Conservation (phyloP, 2,329 filamentous ascomycete species). For the Beauveria asiatica region DNA sequence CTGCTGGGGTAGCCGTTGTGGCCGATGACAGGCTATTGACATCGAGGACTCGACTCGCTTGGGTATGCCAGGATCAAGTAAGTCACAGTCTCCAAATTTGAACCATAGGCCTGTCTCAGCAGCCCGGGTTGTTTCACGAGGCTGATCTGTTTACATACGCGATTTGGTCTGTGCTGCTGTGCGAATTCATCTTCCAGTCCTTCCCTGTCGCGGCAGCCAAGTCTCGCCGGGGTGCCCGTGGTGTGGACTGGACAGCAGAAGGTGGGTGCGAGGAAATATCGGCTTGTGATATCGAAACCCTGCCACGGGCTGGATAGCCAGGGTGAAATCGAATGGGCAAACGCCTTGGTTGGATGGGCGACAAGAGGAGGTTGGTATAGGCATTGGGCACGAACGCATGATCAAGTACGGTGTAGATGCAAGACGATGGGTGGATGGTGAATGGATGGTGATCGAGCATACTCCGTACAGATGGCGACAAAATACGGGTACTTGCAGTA, state of each 20-base stretch:
- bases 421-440: not conserved
- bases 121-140: not conserved
- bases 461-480: not conserved
- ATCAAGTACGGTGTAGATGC: slow-evolving; percentile 4
- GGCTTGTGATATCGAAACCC: not conserved
- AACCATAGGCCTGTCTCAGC: not conserved
- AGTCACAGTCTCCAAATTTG: too few relatives aligned
- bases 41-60: too few relatives aligned
- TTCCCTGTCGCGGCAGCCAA: not conserved
- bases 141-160: not conserved
- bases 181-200: not conserved
- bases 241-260: not conserved
- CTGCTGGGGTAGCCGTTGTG: too few relatives aligned
- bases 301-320: not conserved
- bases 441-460: not conserved
- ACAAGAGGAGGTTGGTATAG: not conserved
- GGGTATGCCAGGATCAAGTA: too few relatives aligned
- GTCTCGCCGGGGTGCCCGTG: not conserved
- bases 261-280: not conserved
- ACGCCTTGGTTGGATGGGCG: not conserved
- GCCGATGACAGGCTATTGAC: too few relatives aligned
- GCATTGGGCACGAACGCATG: not conserved
- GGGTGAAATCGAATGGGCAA: not conserved
- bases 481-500: not conserved
- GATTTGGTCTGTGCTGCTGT: not conserved